These are phyloP conservation scores for Onygenales sp. DNA, from an alignment of 2,329 filamentous ascomycete species.

Conservation along the genomic window DNA sequence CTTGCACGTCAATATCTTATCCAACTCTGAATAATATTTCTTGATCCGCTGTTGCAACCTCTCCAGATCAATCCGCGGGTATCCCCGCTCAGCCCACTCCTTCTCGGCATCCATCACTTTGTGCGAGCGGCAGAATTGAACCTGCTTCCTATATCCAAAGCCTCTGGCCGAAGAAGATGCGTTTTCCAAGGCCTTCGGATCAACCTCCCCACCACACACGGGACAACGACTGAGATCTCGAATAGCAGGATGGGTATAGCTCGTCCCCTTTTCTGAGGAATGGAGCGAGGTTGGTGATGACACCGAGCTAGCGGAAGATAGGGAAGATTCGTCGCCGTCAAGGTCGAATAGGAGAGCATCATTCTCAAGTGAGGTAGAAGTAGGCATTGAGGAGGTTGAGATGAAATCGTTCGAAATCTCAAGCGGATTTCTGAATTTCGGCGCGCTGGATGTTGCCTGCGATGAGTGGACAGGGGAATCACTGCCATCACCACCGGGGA, in stretches of 20 bases:
- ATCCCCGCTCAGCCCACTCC: constrained; percentile 46
- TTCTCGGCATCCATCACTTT: constrained; percentile 44
- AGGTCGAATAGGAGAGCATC: constrained; percentile 13
- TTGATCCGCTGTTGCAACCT: constrained; percentile 50
- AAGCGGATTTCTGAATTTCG: constrained; percentile 19
- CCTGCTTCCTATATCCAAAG: constrained; percentile 34
- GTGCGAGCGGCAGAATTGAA: constrained; percentile 56
- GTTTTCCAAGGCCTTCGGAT: constrained; percentile 45
- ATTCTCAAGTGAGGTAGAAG: constrained; percentile 12
- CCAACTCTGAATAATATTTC: constrained; percentile 46
- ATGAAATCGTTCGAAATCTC: constrained; percentile 14
- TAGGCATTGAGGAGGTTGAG: constrained; percentile 21
- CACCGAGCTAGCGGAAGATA: constrained; percentile 23
- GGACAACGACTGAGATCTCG: constrained; percentile 41
- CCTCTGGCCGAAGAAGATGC: constrained; percentile 10
- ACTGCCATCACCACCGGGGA: constrained; percentile 2
- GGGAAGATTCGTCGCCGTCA: constrained; percentile 13
- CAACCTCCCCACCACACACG: constrained; percentile 55
- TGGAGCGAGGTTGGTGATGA: constrained; percentile 14
- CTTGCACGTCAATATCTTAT: constrained; percentile 39
- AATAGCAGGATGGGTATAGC: too few relatives aligned
- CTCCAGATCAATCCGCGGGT: constrained; percentile 64
- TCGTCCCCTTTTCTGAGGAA: constrained; percentile 5
- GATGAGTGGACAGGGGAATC: constrained; percentile 5
- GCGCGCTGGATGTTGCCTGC: constrained; percentile 3